Percentiles rank a stretch among this genome's conserved stretches.
phyloP scores from a whole-genome alignment of 441 rosid species.

The Adansonia rubrostipa region DNA sequence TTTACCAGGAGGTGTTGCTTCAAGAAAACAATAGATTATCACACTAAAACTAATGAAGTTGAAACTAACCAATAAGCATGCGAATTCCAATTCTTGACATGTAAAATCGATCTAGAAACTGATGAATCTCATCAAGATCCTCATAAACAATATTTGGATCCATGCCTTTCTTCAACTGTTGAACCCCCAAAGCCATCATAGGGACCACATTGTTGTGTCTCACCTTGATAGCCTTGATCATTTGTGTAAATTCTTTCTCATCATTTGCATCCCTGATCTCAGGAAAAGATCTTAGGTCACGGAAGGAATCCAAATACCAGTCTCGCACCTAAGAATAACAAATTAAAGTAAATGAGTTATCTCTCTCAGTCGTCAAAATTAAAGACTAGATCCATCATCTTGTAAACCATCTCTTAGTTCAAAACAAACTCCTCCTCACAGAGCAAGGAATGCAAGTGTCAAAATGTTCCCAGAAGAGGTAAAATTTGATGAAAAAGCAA shows the following conservation, averaged over 20 bases:
- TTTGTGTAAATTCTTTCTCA: constrained; percentile 82
- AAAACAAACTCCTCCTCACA: neutral
- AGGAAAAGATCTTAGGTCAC: constrained; percentile 82
- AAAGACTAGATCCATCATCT: constrained; percentile 5
- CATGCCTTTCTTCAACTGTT: constrained; percentile 86
- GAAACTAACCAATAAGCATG: constrained; percentile 84
- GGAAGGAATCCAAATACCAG: constrained; percentile 96
- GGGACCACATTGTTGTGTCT: constrained; percentile 98
- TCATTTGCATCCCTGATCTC: constrained; percentile 69
- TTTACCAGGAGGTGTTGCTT: neutral
- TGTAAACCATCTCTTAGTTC: neutral
- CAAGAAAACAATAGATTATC: neutral
- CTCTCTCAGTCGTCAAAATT: neutral
- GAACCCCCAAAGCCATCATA: constrained; percentile 93
- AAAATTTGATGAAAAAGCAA: neutral
- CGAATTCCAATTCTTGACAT: constrained; percentile 97
- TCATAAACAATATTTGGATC: constrained; percentile 50
- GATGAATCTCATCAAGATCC: constrained; percentile 87
- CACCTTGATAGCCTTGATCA: constrained; percentile 94
- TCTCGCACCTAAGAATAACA: constrained; percentile 74
- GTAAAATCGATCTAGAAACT: constrained; percentile 94
- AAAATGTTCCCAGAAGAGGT: neutral
- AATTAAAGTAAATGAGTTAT: constrained; percentile 12
- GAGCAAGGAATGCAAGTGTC: neutral
- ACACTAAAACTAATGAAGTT: constrained; percentile 4